A percentile compares a stretch with the other conserved stretches of the same genome.
These are phyloP conservation scores for Verticillium nubilum DNA, from an alignment of 2,329 filamentous ascomycete species.

Conservation along the genomic window DNA sequence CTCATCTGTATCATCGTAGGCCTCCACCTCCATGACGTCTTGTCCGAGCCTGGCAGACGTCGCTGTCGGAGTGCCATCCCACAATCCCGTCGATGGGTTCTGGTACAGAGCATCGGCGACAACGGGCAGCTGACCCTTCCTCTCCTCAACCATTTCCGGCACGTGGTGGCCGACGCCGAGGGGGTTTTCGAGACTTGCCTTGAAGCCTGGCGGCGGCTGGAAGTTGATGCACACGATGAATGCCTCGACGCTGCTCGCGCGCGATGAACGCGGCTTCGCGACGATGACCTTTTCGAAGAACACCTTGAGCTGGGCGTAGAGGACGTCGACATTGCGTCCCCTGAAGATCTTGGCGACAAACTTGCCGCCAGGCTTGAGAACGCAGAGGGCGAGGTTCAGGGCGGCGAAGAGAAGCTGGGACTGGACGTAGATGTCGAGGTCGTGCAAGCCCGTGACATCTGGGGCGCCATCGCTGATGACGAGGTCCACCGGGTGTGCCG, in stretches of 20 bases:
- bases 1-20: conserved; percentile 20
- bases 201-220: conserved; percentile 69
- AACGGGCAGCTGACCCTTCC: conserved; percentile 32
- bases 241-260: conserved; percentile 94
- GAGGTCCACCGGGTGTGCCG: conserved; percentile 78
- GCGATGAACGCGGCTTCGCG: conserved; percentile 87
- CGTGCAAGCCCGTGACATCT: conserved; percentile 93
- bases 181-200: conserved; percentile 69
- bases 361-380: conserved; percentile 86
- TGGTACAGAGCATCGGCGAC: conserved; percentile 39
- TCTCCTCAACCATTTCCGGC: conserved; percentile 41
- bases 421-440: conserved; percentile 97
- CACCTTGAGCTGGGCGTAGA: conserved; percentile 89
- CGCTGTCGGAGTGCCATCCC: conserved; percentile 21
- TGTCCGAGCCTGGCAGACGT: neutral
- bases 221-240: conserved; percentile 96
- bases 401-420: conserved; percentile 92
- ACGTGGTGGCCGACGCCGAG: conserved; percentile 59
- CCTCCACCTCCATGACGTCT: conserved; percentile 17
- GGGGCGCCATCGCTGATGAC: conserved; percentile 94
- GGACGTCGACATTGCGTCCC: conserved; percentile 87
- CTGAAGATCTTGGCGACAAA: conserved; percentile 99
- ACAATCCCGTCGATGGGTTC: conserved; percentile 36
- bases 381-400: conserved; percentile 86
- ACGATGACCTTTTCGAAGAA: conserved; percentile 86